Evolutionary conservation across 495 filamentous ascomycete genomes (phyloP), one percentile per base, ranked within the genome.

Genomic region (Oidiodendron maius): DNA sequence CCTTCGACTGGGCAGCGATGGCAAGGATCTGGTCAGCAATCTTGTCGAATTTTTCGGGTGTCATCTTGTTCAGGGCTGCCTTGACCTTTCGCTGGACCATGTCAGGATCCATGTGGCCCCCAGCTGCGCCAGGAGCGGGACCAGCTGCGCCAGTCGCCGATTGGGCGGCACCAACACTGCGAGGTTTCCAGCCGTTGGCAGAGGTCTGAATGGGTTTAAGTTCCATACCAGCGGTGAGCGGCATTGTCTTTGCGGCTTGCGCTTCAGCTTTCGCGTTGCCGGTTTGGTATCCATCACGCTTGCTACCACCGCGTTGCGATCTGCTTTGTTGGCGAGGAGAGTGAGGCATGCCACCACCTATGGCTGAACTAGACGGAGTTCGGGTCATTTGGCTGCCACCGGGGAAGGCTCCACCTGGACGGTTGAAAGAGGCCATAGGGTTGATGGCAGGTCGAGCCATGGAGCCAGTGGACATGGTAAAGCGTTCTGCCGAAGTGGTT

Each of bases 41-140:
- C 73, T 84, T 89, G 57, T 96, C 90, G 63, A 99, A 99, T 59
- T 96, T 97, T 70, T 97, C 93, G 1, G 93, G 93, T 0, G 93
- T 96, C 94, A 99, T 97, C 84, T 97, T 97, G 79, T 99, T 97
- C 57, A 99, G 71, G 40, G 86, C 86, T 46, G 89, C 87, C 80
- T 99, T 99, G 61, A 97, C 94, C 80, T 97, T 99, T 53, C 93
- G 83, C 69, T 99, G 93, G 55, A 99, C 93, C 69, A 93, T 81
- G 51, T 91, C 89, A 15, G 93, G 94, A 50, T 91, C 73, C 71
- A 99, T 72, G 56, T 86, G 76, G 36, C 72, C 76, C 9, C 65
- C 49, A 44, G 67, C 65, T 45, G 68, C 75, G 54, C 70, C 70
- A 46, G 78, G 76, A 52, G 78, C 71, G 26, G 77, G 76, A 39